Evolutionary conservation across 2,329 filamentous ascomycete genomes (phyloP), one percentile per base, ranked within the genome.

Genomic region (Epichloe aotearoae): DNA sequence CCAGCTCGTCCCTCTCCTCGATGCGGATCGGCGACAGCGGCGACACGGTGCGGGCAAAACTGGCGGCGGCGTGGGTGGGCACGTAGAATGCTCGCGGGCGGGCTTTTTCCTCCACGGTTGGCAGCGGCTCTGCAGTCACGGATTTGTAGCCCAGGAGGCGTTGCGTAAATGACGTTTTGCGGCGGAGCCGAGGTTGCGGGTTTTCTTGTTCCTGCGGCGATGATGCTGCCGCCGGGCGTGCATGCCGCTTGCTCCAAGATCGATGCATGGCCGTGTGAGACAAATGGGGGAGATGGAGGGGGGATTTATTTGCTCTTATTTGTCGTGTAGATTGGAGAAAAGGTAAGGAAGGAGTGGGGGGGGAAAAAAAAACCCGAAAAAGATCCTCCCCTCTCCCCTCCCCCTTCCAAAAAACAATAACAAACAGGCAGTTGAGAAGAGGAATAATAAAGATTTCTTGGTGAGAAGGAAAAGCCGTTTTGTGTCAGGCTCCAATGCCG

Each of bases 41-140:
- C 15, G 41, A 55, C 49, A 30, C 55, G 52, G 53, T 55, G 46
- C 46, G 37, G 50, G 56, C 54, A 45, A 64, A 64, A 56, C 62
- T 61, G 30, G 58, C 51, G 5, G 62, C 62, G 3, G 62, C 62
- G 49, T 64, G 62, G 20, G 57, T 60, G 2, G 62, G 62, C 20
- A 62, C 56, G 54, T 64, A 64, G 41, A 49, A 23, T 7, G 52
- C 34, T 5, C 43, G 40, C 15, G 52, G 46, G 3, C 44, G 30
- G 3, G 36, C 17, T 14, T 15, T 37, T 6, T 43, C 19, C 11
- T 36, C 46, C 2, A 30, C 26, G n/a, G 20, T 15, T 26, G 26
- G 33, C 26, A 37, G 14, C 12, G 20, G 37, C 10, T 26, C 37
- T 7, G 48, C 36, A 6, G 34, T n/a, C 10, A 10, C 36, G 30